Evolutionary conservation across 768 basidiomycete genomes (phyloP), one percentile per base, ranked within the genome.

Genomic region (Rhizopogon rudus): DNA sequence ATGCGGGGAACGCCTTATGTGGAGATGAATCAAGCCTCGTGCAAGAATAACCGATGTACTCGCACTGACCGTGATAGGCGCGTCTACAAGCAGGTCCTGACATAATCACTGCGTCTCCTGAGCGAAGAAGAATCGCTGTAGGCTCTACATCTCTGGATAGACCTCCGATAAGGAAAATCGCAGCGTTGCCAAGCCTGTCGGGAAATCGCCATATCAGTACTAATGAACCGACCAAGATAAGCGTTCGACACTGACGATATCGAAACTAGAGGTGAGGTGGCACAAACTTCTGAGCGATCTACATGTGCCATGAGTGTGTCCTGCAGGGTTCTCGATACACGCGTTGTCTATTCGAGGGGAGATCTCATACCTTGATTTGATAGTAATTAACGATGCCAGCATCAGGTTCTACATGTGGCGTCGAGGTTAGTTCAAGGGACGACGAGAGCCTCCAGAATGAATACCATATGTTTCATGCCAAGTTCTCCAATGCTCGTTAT

Each of bases 371-470:
- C 70, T 86, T 88, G 44, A 78, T 80, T 68, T 94, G 91, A 66
- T 97, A 98, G 65, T 94, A 97, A 66, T 98, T 98, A 52, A 97
- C 88, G 51, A 98, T 97, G 7, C 95, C 96, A 10, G 94, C 95
- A 64, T 99, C 96, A 3, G 95, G 93, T 66, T 90, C 93, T 95
- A 60, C 8, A 20, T 49, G 8, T 44, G 33, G 13, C 48, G 5
- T 37, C 12, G 37, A 10, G 58, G 57, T 16, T 35, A 56, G 31
- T 54, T 25, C 9, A 57, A 43, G 29, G 6, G 41, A 40, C 29
- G 45, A 20, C 6, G 33, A 29, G 31, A 13, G 49, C 69, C 25
- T 51, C 5, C 2, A 13, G 37, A 25, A 41, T 50, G 54, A 49
- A n/a, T 59, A 93, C 93, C 87, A 65, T 98, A 98, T 2, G 83